Conservation (phyloP, 306 rosid species). For the Cucurbita pepo region DNA sequence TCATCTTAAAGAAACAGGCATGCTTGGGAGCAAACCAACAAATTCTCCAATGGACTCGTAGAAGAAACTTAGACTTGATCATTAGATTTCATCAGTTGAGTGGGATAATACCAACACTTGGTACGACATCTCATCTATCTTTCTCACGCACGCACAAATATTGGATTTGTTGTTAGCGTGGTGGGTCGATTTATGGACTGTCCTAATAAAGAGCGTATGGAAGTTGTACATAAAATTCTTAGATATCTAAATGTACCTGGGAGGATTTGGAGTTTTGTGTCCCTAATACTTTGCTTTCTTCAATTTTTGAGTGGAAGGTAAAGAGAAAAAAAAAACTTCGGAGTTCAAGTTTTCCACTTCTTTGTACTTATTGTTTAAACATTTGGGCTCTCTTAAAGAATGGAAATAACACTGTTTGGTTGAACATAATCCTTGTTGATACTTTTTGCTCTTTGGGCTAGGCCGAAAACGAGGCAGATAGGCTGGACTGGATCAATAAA, state of each 20-base stretch:
- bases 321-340: background rate
- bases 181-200: too few species aligned
- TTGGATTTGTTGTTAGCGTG: too few species aligned
- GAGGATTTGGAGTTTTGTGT: background rate
- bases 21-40: too few species aligned
- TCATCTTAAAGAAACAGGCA: too few species aligned
- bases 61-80: too few species aligned
- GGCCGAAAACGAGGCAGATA: conserved; percentile 98
- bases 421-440: background rate
- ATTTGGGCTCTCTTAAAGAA: background rate
- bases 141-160: too few species aligned
- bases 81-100: too few species aligned
- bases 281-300: background rate
- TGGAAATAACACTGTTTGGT: background rate
- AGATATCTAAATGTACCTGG: background rate
- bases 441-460: conserved; percentile 22
- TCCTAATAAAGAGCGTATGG: too few species aligned
- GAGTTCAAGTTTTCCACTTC: background rate
- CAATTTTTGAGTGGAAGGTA: background rate
- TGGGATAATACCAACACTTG: too few species aligned
- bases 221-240: too few species aligned
- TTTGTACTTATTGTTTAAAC: background rate
- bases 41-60: too few species aligned
- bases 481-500: conserved; percentile 86
- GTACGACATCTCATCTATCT: too few species aligned